Percentiles rank a stretch among this genome's conserved stretches.
These are phyloP conservation scores for Schizothecium vesticola DNA, from an alignment of 495 filamentous ascomycete species.

Conservation along the genomic window DNA sequence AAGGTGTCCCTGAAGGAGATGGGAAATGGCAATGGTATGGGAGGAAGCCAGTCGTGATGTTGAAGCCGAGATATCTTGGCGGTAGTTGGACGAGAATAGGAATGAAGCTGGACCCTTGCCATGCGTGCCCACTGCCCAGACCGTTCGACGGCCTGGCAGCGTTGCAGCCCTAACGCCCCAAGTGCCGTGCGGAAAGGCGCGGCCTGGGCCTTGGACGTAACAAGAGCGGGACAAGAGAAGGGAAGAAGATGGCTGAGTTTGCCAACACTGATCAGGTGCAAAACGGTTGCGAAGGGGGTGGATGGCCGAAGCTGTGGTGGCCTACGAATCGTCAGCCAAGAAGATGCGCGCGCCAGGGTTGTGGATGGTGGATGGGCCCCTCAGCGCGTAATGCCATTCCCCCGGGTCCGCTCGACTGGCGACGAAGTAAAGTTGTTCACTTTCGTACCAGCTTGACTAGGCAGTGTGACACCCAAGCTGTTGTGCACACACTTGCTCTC, in stretches of 20 bases:
- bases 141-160: background rate
- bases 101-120: background rate
- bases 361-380: background rate
- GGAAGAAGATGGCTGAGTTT: background rate
- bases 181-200: background rate
- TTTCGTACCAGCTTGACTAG: conserved; percentile 3
- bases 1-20: background rate
- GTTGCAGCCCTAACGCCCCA: background rate
- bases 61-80: background rate
- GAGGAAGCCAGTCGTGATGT: background rate
- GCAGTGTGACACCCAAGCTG: background rate
- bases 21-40: background rate
- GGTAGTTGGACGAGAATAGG: background rate
- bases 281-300: background rate
- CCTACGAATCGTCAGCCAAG: conserved; percentile 14
- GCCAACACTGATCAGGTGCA: background rate
- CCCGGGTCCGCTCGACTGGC: conserved; percentile 1
- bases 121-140: background rate
- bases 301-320: background rate
- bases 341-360: conserved; percentile 16
- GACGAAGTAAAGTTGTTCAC: background rate
- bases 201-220: background rate
- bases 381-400: conserved; percentile 15
- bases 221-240: background rate
- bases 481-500: background rate